Evolutionary conservation across 108 stramenopile genomes (phyloP).

Genomic region (Cyclostephanos invisitatus): DNA sequence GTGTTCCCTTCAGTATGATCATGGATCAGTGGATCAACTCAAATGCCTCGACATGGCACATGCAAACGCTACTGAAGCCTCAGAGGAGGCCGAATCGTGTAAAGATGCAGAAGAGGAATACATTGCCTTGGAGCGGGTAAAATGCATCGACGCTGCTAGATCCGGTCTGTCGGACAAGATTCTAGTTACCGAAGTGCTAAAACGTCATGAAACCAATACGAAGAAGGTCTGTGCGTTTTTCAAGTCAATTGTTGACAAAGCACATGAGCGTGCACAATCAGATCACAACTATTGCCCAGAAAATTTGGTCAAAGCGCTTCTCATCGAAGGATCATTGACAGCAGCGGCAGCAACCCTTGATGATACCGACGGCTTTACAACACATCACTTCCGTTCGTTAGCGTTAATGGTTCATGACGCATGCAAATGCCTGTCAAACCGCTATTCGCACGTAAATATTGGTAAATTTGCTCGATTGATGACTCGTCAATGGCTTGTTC

Average conservation of each 20-base stretch:
- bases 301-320: slow-evolving; percentile 60
- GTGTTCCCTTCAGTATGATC: slow-evolving; percentile 63
- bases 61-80: slow-evolving; percentile 67
- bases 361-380: slow-evolving; percentile 44
- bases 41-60: slow-evolving; percentile 73
- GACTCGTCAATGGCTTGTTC: slow-evolving; percentile 68
- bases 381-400: slow-evolving; percentile 64
- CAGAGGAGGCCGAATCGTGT: slow-evolving; percentile 59
- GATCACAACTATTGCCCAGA: slow-evolving; percentile 58
- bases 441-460: slow-evolving; percentile 78
- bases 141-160: slow-evolving; percentile 58
- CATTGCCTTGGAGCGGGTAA: slow-evolving; percentile 60
- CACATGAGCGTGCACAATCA: slow-evolving; percentile 12
- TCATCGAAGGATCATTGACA: slow-evolving; percentile 63
- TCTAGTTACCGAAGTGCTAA: slow-evolving; percentile 58
- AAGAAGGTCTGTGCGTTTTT: slow-evolving; percentile 31
- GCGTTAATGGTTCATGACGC: slow-evolving; percentile 63
- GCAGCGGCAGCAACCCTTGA: slow-evolving; percentile 61
- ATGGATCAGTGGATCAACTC: slow-evolving; percentile 56
- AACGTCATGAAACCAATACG: slow-evolving; percentile 13
- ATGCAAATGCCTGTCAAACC: slow-evolving; percentile 60
- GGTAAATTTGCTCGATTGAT: slow-evolving; percentile 48
- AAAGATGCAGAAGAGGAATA: slow-evolving; percentile 33
- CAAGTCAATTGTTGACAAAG: slow-evolving; percentile 27
- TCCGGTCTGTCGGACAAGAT: slow-evolving; percentile 70